Evolutionary conservation across 73 alveolate species (phyloP).

Genomic region (Paramecium tetraurelia): DNA sequence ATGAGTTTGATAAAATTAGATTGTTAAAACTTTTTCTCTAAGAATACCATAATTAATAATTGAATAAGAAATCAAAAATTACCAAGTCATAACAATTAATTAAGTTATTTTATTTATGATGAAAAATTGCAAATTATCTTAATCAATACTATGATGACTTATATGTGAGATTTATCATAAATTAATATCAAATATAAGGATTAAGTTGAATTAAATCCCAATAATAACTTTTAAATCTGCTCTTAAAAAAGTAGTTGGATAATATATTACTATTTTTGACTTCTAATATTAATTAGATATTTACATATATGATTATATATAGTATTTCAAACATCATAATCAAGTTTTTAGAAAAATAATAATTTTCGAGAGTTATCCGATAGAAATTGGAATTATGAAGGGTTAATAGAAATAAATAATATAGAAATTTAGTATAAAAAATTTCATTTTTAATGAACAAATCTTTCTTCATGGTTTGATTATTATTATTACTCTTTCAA

Average conservation of each 20-base stretch:
- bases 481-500: background rate
- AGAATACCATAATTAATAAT: background rate
- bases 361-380: background rate
- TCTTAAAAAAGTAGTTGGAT: too few species aligned
- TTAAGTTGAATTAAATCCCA: too few species aligned
- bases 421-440: background rate
- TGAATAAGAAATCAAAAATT: background rate
- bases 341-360: background rate
- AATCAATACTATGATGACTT: background rate
- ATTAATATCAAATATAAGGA: background rate
- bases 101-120: background rate
- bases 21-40: too few species aligned
- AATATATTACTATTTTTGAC: too few species aligned
- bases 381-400: conserved; percentile 61
- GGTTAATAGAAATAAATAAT: background rate
- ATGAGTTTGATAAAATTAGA: background rate
- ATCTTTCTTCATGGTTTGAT: background rate
- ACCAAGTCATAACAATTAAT: background rate
- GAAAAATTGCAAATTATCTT: background rate
- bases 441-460: background rate
- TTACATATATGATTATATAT: too few species aligned
- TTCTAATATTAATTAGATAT: too few species aligned
- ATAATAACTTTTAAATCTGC: too few species aligned
- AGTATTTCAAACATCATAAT: background rate
- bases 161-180: background rate